Conservation (phyloP, 495 filamentous ascomycete genomes). For the Chlorociboria aeruginascens region DNA sequence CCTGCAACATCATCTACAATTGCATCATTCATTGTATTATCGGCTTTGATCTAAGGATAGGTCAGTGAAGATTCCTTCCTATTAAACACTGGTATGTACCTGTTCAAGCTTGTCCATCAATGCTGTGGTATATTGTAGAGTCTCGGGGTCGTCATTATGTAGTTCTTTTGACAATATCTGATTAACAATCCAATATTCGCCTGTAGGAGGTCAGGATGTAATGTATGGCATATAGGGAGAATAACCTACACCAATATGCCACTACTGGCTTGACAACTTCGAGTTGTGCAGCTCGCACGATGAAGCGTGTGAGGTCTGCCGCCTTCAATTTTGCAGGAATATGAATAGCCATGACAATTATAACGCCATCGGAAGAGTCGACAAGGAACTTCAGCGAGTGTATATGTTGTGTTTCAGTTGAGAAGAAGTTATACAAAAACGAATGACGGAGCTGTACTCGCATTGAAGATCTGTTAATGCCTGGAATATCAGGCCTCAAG, state of each 20-base stretch:
- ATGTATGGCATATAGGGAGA: conserved; percentile 9
- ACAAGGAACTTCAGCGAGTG: background rate
- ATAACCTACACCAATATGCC: conserved; percentile 78
- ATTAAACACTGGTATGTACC: conserved; percentile 28
- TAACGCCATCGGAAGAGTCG: too few relatives aligned
- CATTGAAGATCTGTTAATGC: background rate
- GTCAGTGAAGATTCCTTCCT: background rate
- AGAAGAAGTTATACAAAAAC: too few relatives aligned
- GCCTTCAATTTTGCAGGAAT: conserved; percentile 66
- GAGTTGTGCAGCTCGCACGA: conserved; percentile 70
- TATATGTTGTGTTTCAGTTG: background rate
- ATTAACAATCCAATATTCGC: conserved; percentile 87
- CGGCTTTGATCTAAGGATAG: conserved; percentile 48
- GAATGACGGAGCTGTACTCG: background rate
- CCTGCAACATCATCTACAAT: conserved; percentile 79
- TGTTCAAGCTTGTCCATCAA: conserved; percentile 89
- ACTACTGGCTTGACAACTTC: conserved; percentile 75
- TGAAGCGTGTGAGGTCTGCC: conserved; percentile 69
- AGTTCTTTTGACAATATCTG: conserved; percentile 73
- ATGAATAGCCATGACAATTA: conserved; percentile 48
- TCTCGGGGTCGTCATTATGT: conserved; percentile 63
- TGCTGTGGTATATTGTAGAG: conserved; percentile 60
- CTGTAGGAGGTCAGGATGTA: conserved; percentile 29
- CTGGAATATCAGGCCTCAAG: too few relatives aligned
- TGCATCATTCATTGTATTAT: conserved; percentile 44